Base-by-base conservation (phyloP, 2,329 filamentous ascomycete species). In the Dryadomyces quercivorus region DNA sequence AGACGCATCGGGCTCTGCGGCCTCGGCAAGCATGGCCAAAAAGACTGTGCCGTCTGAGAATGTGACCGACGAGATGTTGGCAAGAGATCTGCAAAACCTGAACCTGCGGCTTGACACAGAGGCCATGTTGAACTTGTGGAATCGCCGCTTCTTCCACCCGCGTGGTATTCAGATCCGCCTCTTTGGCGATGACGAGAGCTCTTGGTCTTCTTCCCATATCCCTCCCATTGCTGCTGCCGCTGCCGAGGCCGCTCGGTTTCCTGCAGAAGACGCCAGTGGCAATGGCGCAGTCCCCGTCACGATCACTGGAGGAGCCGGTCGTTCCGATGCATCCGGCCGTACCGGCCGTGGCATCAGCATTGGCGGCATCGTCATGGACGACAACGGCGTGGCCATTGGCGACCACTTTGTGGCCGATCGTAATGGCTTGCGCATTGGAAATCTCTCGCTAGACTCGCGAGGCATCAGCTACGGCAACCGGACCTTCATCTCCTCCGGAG, bases 121-220 rank as follows among this genome's bases (percentile, higher is more conserved):
- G 26, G 26, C 26, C 26, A 31, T 31, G 26, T 31, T 31, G 8
- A 4, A 31, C 26, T 74, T 80, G 59, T 82, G 79, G 78, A 82
- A 82, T 59, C 68, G 71, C 3, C 71, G 72, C 4, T 81, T 82
- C 64, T 82, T 82, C 56, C 65, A 60, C 1, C 76, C 75, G 2
- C 67, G 78, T 12, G 73, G 73, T 15, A 65, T 81, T 10, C 64
- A 60, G 2, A 68, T 82, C 44, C 64, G 15, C 2, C 38, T 51
- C 18, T 8, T n/a, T 22, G n/a, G 12, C 15, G 22, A 49, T 9
- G 15, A 3, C 16, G 5, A 4, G 42, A 47, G 20, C 18, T 12
- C 44, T 22, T 26, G 18, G 20, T 31, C 26, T 31, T 31, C 26
- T 31, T 31, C 26, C 26, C 26, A 31, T 31, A 8, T 31, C 26